Evolutionary conservation across 2,329 filamentous ascomycete species (phyloP), one percentile per base, ranked within the genome.

Genomic region (Penicillium aurantiogriseum): DNA sequence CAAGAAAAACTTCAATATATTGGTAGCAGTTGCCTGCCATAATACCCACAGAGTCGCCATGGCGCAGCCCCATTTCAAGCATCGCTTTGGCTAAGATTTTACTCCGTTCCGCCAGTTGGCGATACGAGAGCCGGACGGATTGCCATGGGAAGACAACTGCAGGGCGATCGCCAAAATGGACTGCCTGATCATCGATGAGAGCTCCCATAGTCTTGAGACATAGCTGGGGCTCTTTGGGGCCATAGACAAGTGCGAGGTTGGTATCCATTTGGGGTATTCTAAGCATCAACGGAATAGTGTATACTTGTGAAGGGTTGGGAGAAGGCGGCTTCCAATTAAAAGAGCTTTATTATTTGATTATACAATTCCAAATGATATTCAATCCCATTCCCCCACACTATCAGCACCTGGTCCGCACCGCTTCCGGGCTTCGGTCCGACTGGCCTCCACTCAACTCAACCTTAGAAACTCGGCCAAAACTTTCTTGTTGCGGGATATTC

Each of bases 41-140:
- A 62, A 91, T 87, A 23, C 84, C 88, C 19, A 91, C 80, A 27
- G 87, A 80, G 67, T 90, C 88, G 42, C 87, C 87, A 23, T 83
- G 80, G n/a, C 80, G 77, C 49, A 90, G 82, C 3, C 87, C 87
- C 72, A 85, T 81, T 17, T 82, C 80, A 31, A 89, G 74, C 58
- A 91, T 72, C 10, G 87, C 86, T 54, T 83, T 84, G 4, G 85
- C 84, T 13, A 67, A 15, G 10, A 59, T 27, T 13, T 56, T 58
- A 43, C 64, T 64, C 15, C 58, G 51, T 25, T 57, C 60, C 2
- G 58, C 61, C 15, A 69, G 51, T 33, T 70, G 53, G 13, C 54
- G 31, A 45, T 68, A 70, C 0, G 64, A 62, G 0, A 69, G 38
- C 5, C 60, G 59, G 0, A 61, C 56, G 0, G 55, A 57, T 27